These are phyloP conservation scores for Coemansia sp. DNA, from an alignment of 192 early-diverging fungal genomes.

Conservation along the genomic window DNA sequence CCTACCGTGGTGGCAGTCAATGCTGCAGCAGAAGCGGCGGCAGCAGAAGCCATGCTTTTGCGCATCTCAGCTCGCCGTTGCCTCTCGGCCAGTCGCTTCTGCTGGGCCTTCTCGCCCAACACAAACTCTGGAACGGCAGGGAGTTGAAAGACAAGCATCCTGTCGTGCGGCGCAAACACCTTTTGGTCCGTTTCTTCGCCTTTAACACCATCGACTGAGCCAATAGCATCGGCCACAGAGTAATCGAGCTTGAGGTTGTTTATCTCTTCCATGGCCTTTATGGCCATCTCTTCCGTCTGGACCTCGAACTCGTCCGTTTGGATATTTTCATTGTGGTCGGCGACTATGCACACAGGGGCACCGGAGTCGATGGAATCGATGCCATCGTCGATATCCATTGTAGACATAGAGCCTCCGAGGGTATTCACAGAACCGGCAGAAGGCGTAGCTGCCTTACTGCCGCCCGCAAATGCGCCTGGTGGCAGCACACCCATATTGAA, in stretches of 20 bases:
- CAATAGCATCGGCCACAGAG: constrained; percentile 11
- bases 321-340: constrained; percentile 25
- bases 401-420: neutral
- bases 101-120: constrained; percentile 27
- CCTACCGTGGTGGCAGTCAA: constrained; percentile 19
- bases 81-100: constrained; percentile 18
- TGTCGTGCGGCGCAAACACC: constrained; percentile 13
- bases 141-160: constrained; percentile 35
- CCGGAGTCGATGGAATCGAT: neutral
- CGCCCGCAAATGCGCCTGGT: neutral
- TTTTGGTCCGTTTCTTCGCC: neutral
- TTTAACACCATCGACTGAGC: neutral
- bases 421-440: neutral
- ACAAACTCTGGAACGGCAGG: constrained; percentile 36
- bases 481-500: constrained; percentile 1
- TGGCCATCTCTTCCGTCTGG: constrained; percentile 49
- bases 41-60: constrained; percentile 7
- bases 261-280: constrained; percentile 26
- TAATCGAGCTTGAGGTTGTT: constrained; percentile 20
- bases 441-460: neutral
- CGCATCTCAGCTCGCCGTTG: constrained; percentile 13
- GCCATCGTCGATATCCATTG: constrained; percentile 1
- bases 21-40: constrained; percentile 17
- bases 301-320: constrained; percentile 23
- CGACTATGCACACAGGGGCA: constrained; percentile 12